phyloP scores from a whole-genome alignment of 202 grass and related monocot genomes.

The Carex arenaria region DNA sequence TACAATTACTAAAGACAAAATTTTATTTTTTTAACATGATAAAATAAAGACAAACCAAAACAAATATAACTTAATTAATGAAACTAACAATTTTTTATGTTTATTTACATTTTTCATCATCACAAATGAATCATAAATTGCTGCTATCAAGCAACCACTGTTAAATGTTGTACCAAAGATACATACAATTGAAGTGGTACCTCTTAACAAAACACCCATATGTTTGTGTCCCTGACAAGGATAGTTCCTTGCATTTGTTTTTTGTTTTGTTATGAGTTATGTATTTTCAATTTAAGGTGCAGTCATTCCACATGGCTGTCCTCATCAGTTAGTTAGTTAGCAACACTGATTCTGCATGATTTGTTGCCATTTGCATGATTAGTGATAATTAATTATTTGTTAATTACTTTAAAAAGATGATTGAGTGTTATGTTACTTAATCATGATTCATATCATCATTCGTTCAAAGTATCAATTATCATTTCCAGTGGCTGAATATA shows the following conservation, averaged over 20 bases:
- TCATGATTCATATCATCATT: background rate
- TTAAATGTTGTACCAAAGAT: background rate
- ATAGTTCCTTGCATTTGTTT: background rate
- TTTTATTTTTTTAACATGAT: too few relatives aligned
- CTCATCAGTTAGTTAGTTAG: background rate
- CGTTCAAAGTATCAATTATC: background rate
- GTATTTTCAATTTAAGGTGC: conserved; percentile 2
- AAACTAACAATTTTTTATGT: background rate
- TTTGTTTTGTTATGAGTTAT: background rate
- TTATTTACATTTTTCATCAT: background rate
- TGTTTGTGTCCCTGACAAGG: conserved; percentile 5
- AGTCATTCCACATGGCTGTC: conserved; percentile 12
- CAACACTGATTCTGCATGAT: background rate
- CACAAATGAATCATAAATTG: background rate
- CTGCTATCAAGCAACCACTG: background rate
- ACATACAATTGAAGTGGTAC: background rate
- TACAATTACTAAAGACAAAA: too few relatives aligned
- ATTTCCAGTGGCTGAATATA: too few relatives aligned
- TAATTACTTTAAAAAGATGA: background rate
- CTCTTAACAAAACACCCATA: conserved; percentile 5
- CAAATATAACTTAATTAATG: background rate
- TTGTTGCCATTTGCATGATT: background rate
- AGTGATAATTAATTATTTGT: background rate
- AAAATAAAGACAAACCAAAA: background rate
- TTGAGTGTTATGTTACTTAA: background rate